phyloP scores from a whole-genome alignment of 371 early-diverging fungal genomes.

The Nematocida sp. region DNA sequence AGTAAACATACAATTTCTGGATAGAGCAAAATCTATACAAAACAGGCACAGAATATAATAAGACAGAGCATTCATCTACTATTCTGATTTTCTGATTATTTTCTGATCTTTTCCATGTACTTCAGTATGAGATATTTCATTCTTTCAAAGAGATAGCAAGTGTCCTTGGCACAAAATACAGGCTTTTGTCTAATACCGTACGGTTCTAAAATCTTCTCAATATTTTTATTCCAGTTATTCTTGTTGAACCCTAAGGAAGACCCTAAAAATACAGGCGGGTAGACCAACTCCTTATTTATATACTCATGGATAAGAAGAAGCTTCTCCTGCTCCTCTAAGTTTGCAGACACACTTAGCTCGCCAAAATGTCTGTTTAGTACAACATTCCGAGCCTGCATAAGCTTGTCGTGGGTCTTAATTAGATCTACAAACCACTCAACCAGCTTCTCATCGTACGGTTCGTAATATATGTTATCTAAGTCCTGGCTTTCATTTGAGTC shows the following conservation, averaged over 20 bases:
- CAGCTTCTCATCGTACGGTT: constrained; percentile 41
- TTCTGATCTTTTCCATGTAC: constrained; percentile 59
- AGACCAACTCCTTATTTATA: constrained; percentile 57
- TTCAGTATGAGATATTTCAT: constrained; percentile 65
- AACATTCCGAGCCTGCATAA: constrained; percentile 34
- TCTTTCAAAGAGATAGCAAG: constrained; percentile 65
- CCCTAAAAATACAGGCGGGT: constrained; percentile 55
- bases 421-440: constrained; percentile 51
- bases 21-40: too few species aligned
- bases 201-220: constrained; percentile 59
- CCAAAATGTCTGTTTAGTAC: constrained; percentile 48
- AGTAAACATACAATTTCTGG: too few species aligned
- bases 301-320: constrained; percentile 55
- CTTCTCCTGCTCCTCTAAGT: constrained; percentile 56
- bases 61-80: too few species aligned
- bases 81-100: constrained; percentile 26
- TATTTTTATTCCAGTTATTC: constrained; percentile 63
- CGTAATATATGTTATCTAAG: constrained; percentile 30
- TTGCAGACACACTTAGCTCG: constrained; percentile 35
- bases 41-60: too few species aligned
- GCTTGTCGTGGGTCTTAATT: constrained; percentile 35
- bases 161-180: constrained; percentile 53
- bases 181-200: constrained; percentile 63
- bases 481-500: constrained; percentile 12
- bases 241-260: constrained; percentile 61